Conservation (phyloP, 176 grass and related monocot species). For the Avena eriantha region DNA sequence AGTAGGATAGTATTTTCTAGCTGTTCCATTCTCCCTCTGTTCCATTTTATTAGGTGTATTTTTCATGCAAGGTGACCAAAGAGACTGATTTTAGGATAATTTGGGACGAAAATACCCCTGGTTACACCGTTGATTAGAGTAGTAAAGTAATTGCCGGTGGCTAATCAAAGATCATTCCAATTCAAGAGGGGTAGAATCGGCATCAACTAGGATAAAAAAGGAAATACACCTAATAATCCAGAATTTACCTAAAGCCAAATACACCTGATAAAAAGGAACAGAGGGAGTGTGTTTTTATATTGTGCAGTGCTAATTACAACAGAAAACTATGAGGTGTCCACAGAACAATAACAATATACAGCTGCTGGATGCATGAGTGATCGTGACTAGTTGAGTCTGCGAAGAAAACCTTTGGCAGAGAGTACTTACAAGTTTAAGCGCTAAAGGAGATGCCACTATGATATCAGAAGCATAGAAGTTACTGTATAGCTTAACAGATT, state of each 20-base stretch:
- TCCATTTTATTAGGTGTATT: background rate
- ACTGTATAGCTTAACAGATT: constrained; percentile 89
- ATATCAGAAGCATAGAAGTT: constrained; percentile 97
- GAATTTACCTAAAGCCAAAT: background rate
- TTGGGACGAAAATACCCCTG: background rate
- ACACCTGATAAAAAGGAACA: background rate
- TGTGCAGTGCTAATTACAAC: constrained; percentile 24
- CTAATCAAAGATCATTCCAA: background rate
- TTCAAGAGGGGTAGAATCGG: background rate
- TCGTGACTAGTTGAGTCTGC: constrained; percentile 5
- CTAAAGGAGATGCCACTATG: constrained; percentile 94
- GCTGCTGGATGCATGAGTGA: background rate
- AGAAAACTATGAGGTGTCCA: background rate
- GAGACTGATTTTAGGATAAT: background rate
- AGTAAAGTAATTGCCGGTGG: background rate
- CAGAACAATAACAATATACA: constrained; percentile 37
- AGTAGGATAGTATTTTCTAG: constrained; percentile 13
- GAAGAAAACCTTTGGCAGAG: constrained; percentile 10
- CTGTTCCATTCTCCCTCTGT: background rate
- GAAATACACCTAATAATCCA: background rate
- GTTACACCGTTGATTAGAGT: background rate
- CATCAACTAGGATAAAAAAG: background rate
- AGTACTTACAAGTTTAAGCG: constrained; percentile 73
- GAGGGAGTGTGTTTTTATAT: constrained; percentile 14
- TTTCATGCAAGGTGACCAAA: background rate